phyloP scores from a whole-genome alignment of 2,329 filamentous ascomycete species.

The Stachybotrys chartarum region DNA sequence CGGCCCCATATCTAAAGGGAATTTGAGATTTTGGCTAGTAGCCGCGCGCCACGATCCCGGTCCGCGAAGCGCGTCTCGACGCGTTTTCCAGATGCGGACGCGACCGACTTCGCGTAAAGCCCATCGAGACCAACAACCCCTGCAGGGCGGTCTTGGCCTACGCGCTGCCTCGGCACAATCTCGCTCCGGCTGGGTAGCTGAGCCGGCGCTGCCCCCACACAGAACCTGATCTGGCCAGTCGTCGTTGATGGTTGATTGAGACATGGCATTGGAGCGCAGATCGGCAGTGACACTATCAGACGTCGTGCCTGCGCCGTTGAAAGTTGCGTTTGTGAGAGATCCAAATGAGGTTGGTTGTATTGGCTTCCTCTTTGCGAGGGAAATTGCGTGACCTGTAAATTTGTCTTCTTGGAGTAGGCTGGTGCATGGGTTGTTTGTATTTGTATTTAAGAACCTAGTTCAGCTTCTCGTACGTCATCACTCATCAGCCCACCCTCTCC shows the following conservation, averaged over 20 bases:
- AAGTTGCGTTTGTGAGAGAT: too few relatives aligned
- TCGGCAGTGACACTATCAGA: too few relatives aligned
- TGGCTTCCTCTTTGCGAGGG: too few relatives aligned
- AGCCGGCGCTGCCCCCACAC: neutral
- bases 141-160: neutral
- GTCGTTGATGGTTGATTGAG: too few relatives aligned
- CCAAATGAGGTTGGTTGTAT: too few relatives aligned
- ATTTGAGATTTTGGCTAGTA: conserved; percentile 7
- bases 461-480: neutral
- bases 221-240: too few relatives aligned
- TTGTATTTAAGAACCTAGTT: too few relatives aligned
- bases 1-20: neutral
- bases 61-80: conserved; percentile 19
- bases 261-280: too few relatives aligned
- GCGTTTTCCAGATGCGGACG: conserved; percentile 11
- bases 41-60: conserved; percentile 13
- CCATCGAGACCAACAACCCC: conserved; percentile 17
- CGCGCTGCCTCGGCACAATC: neutral
- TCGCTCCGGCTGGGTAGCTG: neutral
- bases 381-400: too few relatives aligned
- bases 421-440: too few relatives aligned
- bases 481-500: neutral
- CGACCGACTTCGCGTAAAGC: conserved; percentile 8
- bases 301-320: too few relatives aligned
- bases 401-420: too few relatives aligned